Evolutionary conservation across 345 rosid species (phyloP), one percentile per base, ranked within the genome.

Genomic region (Toxicodendron radicans): DNA sequence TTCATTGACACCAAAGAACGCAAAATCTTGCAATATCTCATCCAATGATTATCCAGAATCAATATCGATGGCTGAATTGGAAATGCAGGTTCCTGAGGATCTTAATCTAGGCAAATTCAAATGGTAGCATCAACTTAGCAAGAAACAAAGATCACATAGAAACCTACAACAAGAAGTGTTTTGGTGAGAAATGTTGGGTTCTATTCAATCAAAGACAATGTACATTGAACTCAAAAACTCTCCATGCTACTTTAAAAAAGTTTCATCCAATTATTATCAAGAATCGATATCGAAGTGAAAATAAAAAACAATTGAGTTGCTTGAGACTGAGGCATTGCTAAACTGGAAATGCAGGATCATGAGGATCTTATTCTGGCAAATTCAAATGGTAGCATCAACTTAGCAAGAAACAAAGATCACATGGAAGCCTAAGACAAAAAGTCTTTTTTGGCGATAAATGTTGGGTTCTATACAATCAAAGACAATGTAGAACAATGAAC

Each of bases 261-360:
- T 71, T 70, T 72, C 76, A 75, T 66, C 38, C 78, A 79, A 74
- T 78, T 68, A 79, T 51, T 35, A 35, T 35, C 38, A 4, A 35
- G 5, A 4, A 1, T 35, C 38, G 7, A 35, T 35, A 35, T 35
- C 38, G 1, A 27, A 27, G 30, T 27, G 30, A 27, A 27, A 27
- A 27, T 27, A 1, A 27, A 27, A 27, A 27, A 27, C 30, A 1
- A 2, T 27, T 27, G 2, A n/a, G n/a, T 27, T 27, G 30, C 30
- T 27, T 27, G 30, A 27, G 30, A 27, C 30, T 27, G 30, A 27
- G 30, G 30, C 30, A 27, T 27, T 27, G 30, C 30, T 27, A 27
- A 27, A 27, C 30, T 27, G 30, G 30, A 27, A 27, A 27, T 27
- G 30, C 30, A 27, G 30, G 30, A 27, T 27, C 30, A 1, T 27